Evolutionary conservation across 495 filamentous ascomycete genomes (phyloP).

Genomic region (Aspergillus saccharolyticus): DNA sequence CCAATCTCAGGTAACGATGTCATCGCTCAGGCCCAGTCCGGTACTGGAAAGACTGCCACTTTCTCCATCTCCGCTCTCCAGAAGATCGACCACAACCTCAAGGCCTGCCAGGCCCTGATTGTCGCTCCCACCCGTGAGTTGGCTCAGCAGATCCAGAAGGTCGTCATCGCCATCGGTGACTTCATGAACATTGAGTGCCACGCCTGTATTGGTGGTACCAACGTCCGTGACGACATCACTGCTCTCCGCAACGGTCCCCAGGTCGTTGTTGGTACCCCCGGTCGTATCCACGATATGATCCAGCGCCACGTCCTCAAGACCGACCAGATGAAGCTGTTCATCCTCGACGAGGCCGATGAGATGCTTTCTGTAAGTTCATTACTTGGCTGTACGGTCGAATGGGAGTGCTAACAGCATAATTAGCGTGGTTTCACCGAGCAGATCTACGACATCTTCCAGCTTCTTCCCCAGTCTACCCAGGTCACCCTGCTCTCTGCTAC

Average conservation of each 20-base stretch:
- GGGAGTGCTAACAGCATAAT: background rate
- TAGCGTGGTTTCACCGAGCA: conserved; percentile 98
- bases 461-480: conserved; percentile 94
- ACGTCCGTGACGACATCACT: conserved; percentile 95
- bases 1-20: conserved; percentile 81
- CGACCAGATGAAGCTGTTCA: conserved; percentile 97
- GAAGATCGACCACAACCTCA: conserved; percentile 90
- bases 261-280: conserved; percentile 93
- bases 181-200: conserved; percentile 99
- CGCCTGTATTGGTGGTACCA: conserved; percentile 98
- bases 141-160: conserved; percentile 98
- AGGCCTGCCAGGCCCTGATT: conserved; percentile 93
- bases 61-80: conserved; percentile 98
- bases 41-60: conserved; percentile 98
- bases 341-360: conserved; percentile 98
- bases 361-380: conserved; percentile 76
- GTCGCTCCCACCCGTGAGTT: conserved; percentile 96
- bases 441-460: conserved; percentile 99
- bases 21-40: conserved; percentile 98
- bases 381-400: background rate
- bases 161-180: conserved; percentile 95
- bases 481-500: conserved; percentile 96
- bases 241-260: conserved; percentile 93
- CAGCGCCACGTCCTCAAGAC: conserved; percentile 91
- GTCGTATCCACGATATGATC: conserved; percentile 99